These are phyloP conservation scores for Suillus sp. DNA, from an alignment of 768 basidiomycete species.

Conservation along the genomic window DNA sequence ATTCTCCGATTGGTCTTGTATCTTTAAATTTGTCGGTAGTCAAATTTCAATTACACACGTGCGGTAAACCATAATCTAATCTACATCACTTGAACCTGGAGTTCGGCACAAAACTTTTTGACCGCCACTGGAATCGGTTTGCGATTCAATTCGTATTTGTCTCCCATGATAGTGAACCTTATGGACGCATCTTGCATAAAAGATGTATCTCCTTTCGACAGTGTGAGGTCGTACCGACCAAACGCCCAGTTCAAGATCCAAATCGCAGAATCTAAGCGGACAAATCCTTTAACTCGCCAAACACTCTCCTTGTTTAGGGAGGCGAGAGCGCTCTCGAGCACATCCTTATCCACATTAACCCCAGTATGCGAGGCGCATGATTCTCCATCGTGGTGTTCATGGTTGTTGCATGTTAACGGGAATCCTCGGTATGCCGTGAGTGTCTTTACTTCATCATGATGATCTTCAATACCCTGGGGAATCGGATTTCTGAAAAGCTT, in stretches of 20 bases:
- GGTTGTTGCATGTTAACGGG: conserved; percentile 16
- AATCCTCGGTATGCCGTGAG: conserved; percentile 57
- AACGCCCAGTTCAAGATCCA: conserved; percentile 93
- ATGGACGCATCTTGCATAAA: conserved; percentile 42
- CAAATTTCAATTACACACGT: conserved; percentile 8
- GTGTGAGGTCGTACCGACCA: conserved; percentile 74
- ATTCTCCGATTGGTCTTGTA: conserved; percentile 22
- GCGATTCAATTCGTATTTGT: conserved; percentile 74
- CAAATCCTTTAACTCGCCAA: conserved; percentile 88
- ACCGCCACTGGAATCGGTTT: conserved; percentile 36
- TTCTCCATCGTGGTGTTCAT: conserved; percentile 21
- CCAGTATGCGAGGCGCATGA: conserved; percentile 13
- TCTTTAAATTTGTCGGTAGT: conserved; percentile 1
- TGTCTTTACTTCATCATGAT: conserved; percentile 88
- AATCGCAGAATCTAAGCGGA: conserved; percentile 48
- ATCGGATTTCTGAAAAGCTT: conserved; percentile 56
- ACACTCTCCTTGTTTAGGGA: conserved; percentile 65
- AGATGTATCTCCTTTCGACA: conserved; percentile 26
- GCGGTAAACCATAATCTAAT: background rate
- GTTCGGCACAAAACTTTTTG: conserved; percentile 49
- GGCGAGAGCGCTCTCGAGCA: conserved; percentile 49
- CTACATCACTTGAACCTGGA: conserved; percentile 42
- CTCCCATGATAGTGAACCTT: conserved; percentile 88
- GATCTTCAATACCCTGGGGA: conserved; percentile 30
- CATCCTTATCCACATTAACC: conserved; percentile 35